Percentiles rank a stretch among this genome's conserved stretches.
phyloP scores from a whole-genome alignment of 108 stramenopile genomes.

The Hondaea fermentalgiana region DNA sequence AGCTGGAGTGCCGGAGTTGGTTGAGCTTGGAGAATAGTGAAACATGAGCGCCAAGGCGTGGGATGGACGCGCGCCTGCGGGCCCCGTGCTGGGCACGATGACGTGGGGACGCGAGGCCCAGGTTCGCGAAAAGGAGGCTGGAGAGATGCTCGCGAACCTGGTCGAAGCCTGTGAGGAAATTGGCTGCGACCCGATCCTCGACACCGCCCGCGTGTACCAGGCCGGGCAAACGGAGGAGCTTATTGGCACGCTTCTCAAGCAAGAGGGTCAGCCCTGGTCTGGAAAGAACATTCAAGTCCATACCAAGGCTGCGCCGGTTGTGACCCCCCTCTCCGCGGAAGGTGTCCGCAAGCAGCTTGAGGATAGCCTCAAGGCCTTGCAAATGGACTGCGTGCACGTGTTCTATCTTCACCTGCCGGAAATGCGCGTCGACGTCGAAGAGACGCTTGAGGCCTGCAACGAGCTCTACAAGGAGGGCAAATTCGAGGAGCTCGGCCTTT shows the following conservation, averaged over 20 bases:
- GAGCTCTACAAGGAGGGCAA: conserved; percentile 31
- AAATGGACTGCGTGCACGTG: not conserved
- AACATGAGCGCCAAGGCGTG: not conserved
- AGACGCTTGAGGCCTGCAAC: conserved; percentile 31
- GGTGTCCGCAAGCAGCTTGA: not conserved
- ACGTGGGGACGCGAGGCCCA: not conserved
- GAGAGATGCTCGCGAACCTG: not conserved
- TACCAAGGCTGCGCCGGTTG: not conserved
- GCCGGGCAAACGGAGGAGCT: not conserved
- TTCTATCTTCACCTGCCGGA: conserved; percentile 39
- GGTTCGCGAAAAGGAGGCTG: not conserved
- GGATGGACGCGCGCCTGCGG: not conserved
- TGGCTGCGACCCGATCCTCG: not conserved
- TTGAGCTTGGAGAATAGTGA: no score
- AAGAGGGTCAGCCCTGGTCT: not conserved
- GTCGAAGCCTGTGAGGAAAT: not conserved
- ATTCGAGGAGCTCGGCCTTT: conserved; percentile 33
- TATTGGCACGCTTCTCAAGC: not conserved
- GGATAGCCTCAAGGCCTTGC: conserved; percentile 2
- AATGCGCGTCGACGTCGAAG: conserved; percentile 18
- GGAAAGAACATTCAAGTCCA: not conserved
- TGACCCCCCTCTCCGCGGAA: not conserved
- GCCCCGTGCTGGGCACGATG: conserved; percentile 11
- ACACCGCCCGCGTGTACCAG: not conserved
- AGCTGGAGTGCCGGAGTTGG: not conserved